Conservation (phyloP, 1,284 basidiomycete species). For the Cystobasidiaceae sp. region DNA sequence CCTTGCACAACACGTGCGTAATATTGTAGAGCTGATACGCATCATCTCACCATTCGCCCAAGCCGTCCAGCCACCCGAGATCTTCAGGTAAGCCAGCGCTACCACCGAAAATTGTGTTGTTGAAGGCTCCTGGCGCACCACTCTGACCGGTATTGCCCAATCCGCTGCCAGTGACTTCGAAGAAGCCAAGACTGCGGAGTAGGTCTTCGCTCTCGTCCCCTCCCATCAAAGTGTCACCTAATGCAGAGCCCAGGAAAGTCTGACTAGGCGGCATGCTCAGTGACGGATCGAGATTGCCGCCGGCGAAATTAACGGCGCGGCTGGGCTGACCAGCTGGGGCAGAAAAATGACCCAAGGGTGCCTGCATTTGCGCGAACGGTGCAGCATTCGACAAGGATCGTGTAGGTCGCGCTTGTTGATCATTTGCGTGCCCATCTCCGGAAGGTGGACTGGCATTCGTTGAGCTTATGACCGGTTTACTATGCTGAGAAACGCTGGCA, state of each 20-base stretch:
- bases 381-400: neutral
- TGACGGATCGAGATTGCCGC: neutral
- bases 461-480: slow-evolving; percentile 5
- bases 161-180: slow-evolving; percentile 20
- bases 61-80: slow-evolving; percentile 24
- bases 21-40: no score
- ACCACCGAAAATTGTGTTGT: slow-evolving; percentile 5
- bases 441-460: neutral
- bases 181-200: slow-evolving; percentile 26
- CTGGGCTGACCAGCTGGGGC: slow-evolving; percentile 10
- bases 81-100: slow-evolving; percentile 8
- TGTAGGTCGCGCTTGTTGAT: neutral
- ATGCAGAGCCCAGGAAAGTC: slow-evolving; percentile 3
- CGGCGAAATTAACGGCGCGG: neutral
- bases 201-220: slow-evolving; percentile 25
- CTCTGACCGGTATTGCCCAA: slow-evolving; percentile 3
- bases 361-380: neutral
- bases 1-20: no score
- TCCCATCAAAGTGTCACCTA: slow-evolving; percentile 4
- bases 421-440: neutral
- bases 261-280: slow-evolving; percentile 4
- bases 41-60: slow-evolving; percentile 25
- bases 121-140: neutral
- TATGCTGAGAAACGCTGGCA: slow-evolving; percentile 21
- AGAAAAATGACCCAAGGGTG: neutral